Percentiles rank a stretch among this genome's conserved stretches.
These are phyloP conservation scores for Piedraia hortae DNA, from an alignment of 2,329 filamentous ascomycete species.

Conservation along the genomic window DNA sequence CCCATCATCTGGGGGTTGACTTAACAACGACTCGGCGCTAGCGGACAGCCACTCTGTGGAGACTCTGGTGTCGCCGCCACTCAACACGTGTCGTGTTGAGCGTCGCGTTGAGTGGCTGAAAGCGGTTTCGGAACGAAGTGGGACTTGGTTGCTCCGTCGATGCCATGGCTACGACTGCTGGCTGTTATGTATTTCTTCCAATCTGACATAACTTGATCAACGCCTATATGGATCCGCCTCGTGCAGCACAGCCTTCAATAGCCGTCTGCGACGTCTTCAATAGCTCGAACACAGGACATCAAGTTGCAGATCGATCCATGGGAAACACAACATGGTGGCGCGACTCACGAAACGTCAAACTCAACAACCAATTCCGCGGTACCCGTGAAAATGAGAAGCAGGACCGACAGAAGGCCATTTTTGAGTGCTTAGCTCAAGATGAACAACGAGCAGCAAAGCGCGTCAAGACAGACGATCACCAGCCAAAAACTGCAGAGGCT, in stretches of 20 bases:
- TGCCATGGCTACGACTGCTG: conserved; percentile 1
- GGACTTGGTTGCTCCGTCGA: background rate
- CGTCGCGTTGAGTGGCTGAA: no score
- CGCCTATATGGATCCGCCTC: no score
- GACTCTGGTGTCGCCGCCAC: no score
- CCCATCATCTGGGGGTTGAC: no score
- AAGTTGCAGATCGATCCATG: conserved; percentile 40
- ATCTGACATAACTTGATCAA: no score
- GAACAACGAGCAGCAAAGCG: conserved; percentile 21
- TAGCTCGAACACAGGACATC: conserved; percentile 66
- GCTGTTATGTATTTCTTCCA: no score
- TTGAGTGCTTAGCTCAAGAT: conserved; percentile 29
- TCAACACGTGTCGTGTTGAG: no score
- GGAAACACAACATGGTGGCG: conserved; percentile 42
- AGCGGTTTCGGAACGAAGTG: no score
- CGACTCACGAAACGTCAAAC: conserved; percentile 37
- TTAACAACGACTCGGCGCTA: no score
- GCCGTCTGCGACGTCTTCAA: conserved; percentile 34
- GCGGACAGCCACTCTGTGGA: no score
- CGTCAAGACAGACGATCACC: no score
- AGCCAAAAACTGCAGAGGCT: no score
- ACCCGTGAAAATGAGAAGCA: conserved; percentile 28
- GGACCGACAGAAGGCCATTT: conserved; percentile 36
- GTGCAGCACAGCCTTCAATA: conserved; percentile 8
- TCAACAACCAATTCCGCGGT: conserved; percentile 38